Percentiles rank a stretch among this genome's conserved stretches.
Evolutionary conservation across 768 basidiomycete species (phyloP).

Genomic region (Galerina marginata): DNA sequence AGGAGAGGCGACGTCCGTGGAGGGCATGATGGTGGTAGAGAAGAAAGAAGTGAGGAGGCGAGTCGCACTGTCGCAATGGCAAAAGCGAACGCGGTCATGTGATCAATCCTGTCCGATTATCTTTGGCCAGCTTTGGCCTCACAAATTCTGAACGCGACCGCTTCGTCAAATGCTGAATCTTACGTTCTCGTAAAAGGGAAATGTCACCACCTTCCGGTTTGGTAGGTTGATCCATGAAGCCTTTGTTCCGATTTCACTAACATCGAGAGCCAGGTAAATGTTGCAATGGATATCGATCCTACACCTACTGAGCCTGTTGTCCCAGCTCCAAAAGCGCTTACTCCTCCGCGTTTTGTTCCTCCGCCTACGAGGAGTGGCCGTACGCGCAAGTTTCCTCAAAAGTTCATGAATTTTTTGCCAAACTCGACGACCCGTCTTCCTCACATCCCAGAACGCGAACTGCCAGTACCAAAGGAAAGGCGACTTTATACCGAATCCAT

Average conservation of each 20-base stretch:
- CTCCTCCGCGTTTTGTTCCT: slow-evolving; percentile 6
- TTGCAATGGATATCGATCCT: slow-evolving; percentile 29
- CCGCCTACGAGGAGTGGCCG: slow-evolving; percentile 1
- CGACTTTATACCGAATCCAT: too few species aligned
- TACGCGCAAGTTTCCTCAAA: not conserved
- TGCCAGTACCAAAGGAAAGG: not conserved
- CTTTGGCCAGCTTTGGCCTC: not conserved
- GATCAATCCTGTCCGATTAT: not conserved
- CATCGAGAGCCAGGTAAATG: slow-evolving; percentile 23
- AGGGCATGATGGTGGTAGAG: not conserved
- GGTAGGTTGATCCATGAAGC: not conserved
- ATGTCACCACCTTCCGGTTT: not conserved
- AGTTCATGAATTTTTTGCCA: slow-evolving; percentile 14
- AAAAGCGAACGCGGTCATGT: not conserved
- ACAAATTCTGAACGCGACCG: too few species aligned
- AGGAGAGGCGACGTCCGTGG: not conserved
- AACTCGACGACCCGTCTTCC: slow-evolving; percentile 13
- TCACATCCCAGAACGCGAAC: slow-evolving; percentile 10
- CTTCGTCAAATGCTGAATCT: too few species aligned
- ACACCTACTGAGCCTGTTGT: not conserved
- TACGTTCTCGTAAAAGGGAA: not conserved
- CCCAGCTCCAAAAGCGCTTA: not conserved
- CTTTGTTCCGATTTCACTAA: not conserved
- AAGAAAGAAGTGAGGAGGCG: not conserved
- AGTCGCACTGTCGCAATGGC: not conserved